A percentile compares a stretch with the other conserved stretches of the same genome.
Conservation (phyloP, 148 eudicot genomes). For the Cornus kousa region DNA sequence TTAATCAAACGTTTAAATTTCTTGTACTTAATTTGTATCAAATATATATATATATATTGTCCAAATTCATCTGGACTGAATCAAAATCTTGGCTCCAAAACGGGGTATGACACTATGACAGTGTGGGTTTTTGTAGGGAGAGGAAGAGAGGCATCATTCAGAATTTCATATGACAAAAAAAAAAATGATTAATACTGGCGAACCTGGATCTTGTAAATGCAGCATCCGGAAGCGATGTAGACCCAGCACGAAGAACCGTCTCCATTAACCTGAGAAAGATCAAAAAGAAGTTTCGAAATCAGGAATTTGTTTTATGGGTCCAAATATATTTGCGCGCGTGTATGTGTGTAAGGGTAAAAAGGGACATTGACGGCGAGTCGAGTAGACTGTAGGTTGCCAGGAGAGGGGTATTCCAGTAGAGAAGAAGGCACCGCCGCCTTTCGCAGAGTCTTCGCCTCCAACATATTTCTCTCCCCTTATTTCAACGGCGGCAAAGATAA, state of each 20-base stretch:
- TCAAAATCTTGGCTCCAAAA: too few species aligned
- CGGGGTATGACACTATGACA: too few species aligned
- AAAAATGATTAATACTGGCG: neutral
- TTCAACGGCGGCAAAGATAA: constrained; percentile 1
- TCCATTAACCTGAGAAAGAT: constrained; percentile 35
- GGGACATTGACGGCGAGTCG: constrained; percentile 58
- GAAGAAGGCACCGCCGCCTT: constrained; percentile 47
- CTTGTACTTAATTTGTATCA: too few species aligned
- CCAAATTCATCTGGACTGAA: too few species aligned
- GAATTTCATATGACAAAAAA: too few species aligned
- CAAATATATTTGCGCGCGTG: neutral
- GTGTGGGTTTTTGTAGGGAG: too few species aligned
- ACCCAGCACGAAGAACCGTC: constrained; percentile 45
- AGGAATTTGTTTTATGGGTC: neutral
- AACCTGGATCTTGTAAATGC: constrained; percentile 49
- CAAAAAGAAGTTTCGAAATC: neutral
- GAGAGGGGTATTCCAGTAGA: constrained; percentile 49
- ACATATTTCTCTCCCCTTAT: constrained; percentile 26
- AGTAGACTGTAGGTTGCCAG: constrained; percentile 58
- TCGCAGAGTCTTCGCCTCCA: constrained; percentile 46
- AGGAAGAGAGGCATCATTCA: too few species aligned
- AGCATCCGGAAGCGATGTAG: constrained; percentile 62
- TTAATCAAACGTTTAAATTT: too few species aligned
- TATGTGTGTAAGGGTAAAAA: neutral
- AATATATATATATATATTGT: too few species aligned